Base-by-base conservation (phyloP, 345 rosid species). In the Corchorus capsularis region DNA sequence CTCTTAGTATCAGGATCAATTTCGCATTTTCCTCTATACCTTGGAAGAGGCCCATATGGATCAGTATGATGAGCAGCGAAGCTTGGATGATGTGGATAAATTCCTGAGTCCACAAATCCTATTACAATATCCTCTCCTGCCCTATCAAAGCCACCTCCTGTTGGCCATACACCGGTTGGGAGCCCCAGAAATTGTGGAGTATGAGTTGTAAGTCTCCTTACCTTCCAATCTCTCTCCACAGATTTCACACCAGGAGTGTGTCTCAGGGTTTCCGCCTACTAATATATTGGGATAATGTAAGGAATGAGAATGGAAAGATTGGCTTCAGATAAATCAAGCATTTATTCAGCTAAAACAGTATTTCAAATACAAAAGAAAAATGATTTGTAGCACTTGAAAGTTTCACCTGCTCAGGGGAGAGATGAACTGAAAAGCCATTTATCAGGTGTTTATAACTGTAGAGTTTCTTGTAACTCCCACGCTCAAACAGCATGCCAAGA, bases 111-210 rank as follows among this genome's bases (percentile, higher is more conserved):
- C 5, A 96, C 87, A 80, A 96, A 92, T 72, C 99, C 99, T 68
- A 96, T 96, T 41, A 96, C 91, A 77, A 96, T 91, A 77, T 91
- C 90, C 81, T 96, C 99, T 72, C 99, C 99, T 10, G 98, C 99
- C 88, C 88, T 86, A 46, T 88, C 97, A 72, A 86, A 93, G 77
- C 99, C 99, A 72, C 99, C 99, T 64, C 97, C 99, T 0, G 98
- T 91, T 8, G 99, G 99, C 99, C 99, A 96, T 53, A 96, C 99
- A 78, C 93, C 98, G 19, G 97, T 93, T 41, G 99, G 99, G 63
- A 96, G 91, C 72, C 99, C 99, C 86, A 96, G 80, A 82, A 96
- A 96, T 78, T 96, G 89, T 20, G 99, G 99, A 52, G 99, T 96
- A 79, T 96, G 99, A 20, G 98, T 96, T 10, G 99, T 96, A 75